These are phyloP conservation scores for Exutisphaerella laricina DNA, from an alignment of 2,329 filamentous ascomycete genomes.

Conservation along the genomic window DNA sequence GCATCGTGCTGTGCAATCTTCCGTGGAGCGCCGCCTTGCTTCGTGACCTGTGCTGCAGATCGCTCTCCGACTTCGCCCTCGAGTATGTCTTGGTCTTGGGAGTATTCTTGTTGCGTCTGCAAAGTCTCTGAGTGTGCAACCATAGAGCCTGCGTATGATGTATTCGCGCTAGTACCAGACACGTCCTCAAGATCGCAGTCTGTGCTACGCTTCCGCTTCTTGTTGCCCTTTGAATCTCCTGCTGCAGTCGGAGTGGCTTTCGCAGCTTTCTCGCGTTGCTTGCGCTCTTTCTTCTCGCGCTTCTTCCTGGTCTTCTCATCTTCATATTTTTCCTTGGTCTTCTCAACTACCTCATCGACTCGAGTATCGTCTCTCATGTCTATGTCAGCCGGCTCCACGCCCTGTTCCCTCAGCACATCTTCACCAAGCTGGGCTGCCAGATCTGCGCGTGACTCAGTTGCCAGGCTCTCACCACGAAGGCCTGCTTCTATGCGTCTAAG, in stretches of 20 bases:
- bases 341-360: slow-evolving; percentile 20
- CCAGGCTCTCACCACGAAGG: slow-evolving; percentile 47
- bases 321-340: background rate
- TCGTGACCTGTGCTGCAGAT: slow-evolving; percentile 24
- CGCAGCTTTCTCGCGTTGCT: slow-evolving; percentile 11
- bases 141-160: slow-evolving; percentile 12
- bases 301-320: slow-evolving; percentile 12
- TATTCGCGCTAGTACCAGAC: slow-evolving; percentile 8
- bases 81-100: slow-evolving; percentile 36
- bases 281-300: slow-evolving; percentile 15
- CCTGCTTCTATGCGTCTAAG: slow-evolving; percentile 50
- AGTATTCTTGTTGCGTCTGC: slow-evolving; percentile 42
- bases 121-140: slow-evolving; percentile 21
- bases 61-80: slow-evolving; percentile 39
- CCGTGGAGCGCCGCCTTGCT: slow-evolving; percentile 30
- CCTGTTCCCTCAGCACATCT: slow-evolving; percentile 21
- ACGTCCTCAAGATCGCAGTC: slow-evolving; percentile 24
- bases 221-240: slow-evolving; percentile 5
- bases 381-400: slow-evolving; percentile 16
- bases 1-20: slow-evolving; percentile 23
- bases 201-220: slow-evolving; percentile 14
- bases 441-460: slow-evolving; percentile 35
- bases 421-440: slow-evolving; percentile 37
- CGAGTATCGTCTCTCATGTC: slow-evolving; percentile 26
- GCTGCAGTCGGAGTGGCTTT: slow-evolving; percentile 2